Percentiles rank a stretch among this genome's conserved stretches.
These are phyloP conservation scores for Intubia oerlemansii DNA, from an alignment of 2,329 filamentous ascomycete genomes.

Conservation along the genomic window DNA sequence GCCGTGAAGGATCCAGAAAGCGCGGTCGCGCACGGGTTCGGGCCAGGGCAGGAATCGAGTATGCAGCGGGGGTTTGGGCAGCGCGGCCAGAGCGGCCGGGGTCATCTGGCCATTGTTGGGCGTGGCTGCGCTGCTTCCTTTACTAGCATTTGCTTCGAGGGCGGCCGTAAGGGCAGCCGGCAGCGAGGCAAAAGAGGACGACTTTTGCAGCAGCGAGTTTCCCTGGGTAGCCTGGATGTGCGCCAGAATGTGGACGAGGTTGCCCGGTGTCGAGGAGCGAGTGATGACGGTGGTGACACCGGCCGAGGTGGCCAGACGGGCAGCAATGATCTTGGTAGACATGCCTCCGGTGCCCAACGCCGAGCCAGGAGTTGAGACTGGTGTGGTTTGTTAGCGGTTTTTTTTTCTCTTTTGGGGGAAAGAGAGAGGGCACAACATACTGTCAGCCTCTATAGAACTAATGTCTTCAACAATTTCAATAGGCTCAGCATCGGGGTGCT, in stretches of 20 bases:
- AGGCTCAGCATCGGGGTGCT: slow-evolving; percentile 62
- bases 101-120: no score
- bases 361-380: slow-evolving; percentile 75
- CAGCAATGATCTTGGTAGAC: slow-evolving; percentile 92
- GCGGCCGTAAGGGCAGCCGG: no score
- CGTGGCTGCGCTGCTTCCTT: no score
- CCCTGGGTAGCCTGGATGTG: slow-evolving; percentile 45
- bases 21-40: slow-evolving; percentile 73
- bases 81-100: no score
- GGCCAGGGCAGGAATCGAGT: slow-evolving; percentile 78
- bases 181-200: slow-evolving; percentile 6
- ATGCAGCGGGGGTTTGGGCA: slow-evolving; percentile 44
- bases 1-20: slow-evolving; percentile 94
- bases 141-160: no score
- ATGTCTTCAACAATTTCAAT: slow-evolving; percentile 93
- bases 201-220: slow-evolving; percentile 12
- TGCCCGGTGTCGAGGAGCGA: slow-evolving; percentile 77
- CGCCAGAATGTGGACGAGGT: slow-evolving; percentile 68
- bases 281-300: slow-evolving; percentile 95
- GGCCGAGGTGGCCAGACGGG: slow-evolving; percentile 75
- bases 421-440: slow-evolving; percentile 23
- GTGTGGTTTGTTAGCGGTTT: no score
- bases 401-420: not conserved
- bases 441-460: slow-evolving; percentile 57
- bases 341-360: slow-evolving; percentile 86